Evolutionary conservation across 148 eudicot species (phyloP), one percentile per base, ranked within the genome.

Genomic region (Dianthus caryophyllus): DNA sequence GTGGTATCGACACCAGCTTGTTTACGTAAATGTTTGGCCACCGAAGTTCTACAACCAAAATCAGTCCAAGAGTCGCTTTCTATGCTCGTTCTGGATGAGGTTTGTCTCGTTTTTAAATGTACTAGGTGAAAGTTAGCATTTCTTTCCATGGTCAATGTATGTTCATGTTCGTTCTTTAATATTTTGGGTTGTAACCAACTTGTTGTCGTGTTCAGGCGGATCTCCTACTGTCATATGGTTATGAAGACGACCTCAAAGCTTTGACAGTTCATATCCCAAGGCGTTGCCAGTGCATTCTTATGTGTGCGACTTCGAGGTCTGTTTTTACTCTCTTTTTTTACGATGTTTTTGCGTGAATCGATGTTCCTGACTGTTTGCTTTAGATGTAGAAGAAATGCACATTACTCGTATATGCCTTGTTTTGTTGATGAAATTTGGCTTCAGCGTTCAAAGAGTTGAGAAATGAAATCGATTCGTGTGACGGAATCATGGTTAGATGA

Each of bases 231-330:
- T 84, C 97, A 43, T 88, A 88, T 79, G 97, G 99, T 17, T 87
- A 88, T 75, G 97, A 88, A 75, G 89, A 88, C 59, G 97, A 94
- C 74, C 65, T 94, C 43, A 88, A 74, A 78, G 84, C 92, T 67
- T 83, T 94, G 61, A 84, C 88, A 5, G 64, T 77, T 70, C 93
- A 94, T 75, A 81, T 90, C 24, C 90, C 93, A 71, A 82, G 80
- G 69, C 82, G 88, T 60, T 90, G 99, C 68, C 99, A 94, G 53
- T 90, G 96, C 78, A 88, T 94, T 74, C 88, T 94, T 44, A 88
- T 94, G 99, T 94, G 97, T 72, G 99, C 99, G 47, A 94, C 97
- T 46, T 83, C 94, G 56, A 94, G 97, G 99, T 94, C 20, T 59
- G 77, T 67, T 64, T 61, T 22, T 10, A 20, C 1, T 51, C 25